Evolutionary conservation across 768 basidiomycete species (phyloP), one percentile per base, ranked within the genome.

Genomic region (Xerocomus brunneocitrinus): DNA sequence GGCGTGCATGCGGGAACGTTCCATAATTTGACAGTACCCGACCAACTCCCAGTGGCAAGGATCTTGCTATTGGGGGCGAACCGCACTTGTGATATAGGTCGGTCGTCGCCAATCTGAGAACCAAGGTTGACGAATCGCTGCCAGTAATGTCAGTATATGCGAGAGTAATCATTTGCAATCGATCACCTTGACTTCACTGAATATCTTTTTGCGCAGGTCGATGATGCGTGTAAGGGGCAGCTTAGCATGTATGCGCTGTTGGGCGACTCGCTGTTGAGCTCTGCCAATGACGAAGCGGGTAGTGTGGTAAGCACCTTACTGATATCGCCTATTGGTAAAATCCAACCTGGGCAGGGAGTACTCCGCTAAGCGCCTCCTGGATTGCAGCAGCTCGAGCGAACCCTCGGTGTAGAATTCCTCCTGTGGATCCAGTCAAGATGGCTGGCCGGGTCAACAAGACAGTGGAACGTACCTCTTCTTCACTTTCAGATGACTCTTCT

Each of bases 371-470:
- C 77, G 82, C 68, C 89, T 79, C 58, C 97, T 81, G 35, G 93
- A 86, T 65, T 89, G 84, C 47, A 97, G 76, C 54, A 99, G 79
- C 60, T 91, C 91, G 22, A 92, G 76, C 4, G 91, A 84, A 6
- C 97, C 95, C 25, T 87, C 87, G 6, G 95, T 87, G 69, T 95
- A 98, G 75, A 98, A 99, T 67, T 99, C 97, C 67, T 91, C 87
- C 85, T 93, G 63, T 34, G 64, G 46, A 41, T 27, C 19, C 38
- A 28, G 62, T 44, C 54, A 56, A 44, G 50, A 47, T 22, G 30
- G 27, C 31, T 5, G 13, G 13, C 16, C 30, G 10, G 16, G 16
- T n/a, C 35, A 47, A 28, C 24, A 54, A 50, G 45, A 30, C 19
- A 31, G 24, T 13, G 51, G n/a, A 12, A 67, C 74, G 45, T 59